phyloP scores from a whole-genome alignment of 176 grass and related monocot species.

The Tuctoria greenei region DNA sequence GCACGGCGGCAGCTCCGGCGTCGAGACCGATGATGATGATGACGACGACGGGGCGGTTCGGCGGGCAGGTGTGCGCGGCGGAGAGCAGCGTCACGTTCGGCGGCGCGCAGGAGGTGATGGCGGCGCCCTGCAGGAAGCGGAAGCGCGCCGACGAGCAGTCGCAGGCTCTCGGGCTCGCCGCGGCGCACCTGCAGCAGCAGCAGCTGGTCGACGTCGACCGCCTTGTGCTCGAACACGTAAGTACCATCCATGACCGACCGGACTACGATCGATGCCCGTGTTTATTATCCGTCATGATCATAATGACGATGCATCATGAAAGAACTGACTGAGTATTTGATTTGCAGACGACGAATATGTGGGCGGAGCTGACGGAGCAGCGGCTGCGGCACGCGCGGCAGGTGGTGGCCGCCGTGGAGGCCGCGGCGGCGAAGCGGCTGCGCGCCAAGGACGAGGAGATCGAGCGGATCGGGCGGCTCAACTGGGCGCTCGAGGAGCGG shows the following conservation, averaged over 20 bases:
- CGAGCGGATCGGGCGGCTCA: slow-evolving; percentile 38
- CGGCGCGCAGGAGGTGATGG: neutral
- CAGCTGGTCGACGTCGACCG: slow-evolving; percentile 62
- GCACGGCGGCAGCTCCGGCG: neutral
- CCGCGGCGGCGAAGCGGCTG: slow-evolving; percentile 45
- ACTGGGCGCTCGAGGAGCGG: slow-evolving; percentile 64
- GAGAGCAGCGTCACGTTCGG: slow-evolving; percentile 51
- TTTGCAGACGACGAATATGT: slow-evolving; percentile 52
- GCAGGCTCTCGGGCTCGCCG: neutral
- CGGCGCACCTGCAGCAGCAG: slow-evolving; percentile 36
- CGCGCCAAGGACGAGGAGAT: slow-evolving; percentile 65
- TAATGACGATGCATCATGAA: too few relatives aligned
- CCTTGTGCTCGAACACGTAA: slow-evolving; percentile 60
- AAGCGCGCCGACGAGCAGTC: slow-evolving; percentile 15
- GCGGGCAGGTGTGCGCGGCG: slow-evolving; percentile 11
- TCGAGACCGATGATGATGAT: neutral
- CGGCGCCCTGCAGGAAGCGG: slow-evolving; percentile 30
- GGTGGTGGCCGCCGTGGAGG: slow-evolving; percentile 40
- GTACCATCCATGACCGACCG: neutral
- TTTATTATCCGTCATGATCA: too few relatives aligned
- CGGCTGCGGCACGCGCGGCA: slow-evolving; percentile 30
- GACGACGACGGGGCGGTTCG: neutral
- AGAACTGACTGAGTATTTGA: neutral
- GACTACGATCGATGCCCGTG: neutral
- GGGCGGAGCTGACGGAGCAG: slow-evolving; percentile 51